Evolutionary conservation across 495 filamentous ascomycete genomes (phyloP), one percentile per base, ranked within the genome.

Genomic region (Talaromyces adpressus): DNA sequence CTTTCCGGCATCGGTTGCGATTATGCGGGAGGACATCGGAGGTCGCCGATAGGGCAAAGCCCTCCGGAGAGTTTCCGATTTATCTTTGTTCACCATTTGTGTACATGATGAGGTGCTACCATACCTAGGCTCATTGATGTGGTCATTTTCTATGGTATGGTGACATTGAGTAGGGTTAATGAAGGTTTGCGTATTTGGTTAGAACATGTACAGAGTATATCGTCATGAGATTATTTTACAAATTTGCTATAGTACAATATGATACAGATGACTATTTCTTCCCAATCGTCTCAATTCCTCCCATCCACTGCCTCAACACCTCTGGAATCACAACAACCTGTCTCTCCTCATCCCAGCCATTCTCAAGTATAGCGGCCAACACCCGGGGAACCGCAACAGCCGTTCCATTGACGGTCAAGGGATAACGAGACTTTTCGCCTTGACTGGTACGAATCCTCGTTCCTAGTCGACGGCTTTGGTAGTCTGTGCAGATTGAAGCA

Each of bases 401-500:
- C 2, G 94, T 98, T 0, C 94, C 94, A 72, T 98, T 98, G 23
- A 97, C 85, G 1, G 95, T 98, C 73, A 87, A 90, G 49, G 91
- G 89, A 67, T 89, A 93, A 7, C 78, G 73, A 6, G 79, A 72
- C 14, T 79, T 82, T 56, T 75, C 77, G 2, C 25, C 56, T 11
- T 59, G 66, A 64, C 71, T 79, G 30, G 81, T 69, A 45, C 81
- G 80, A 16, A 91, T 73, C 18, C 87, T 81, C 11, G 94, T 96
- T 27, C 83, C 89, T 41, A 98, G 77, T 20, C 94, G 82, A 8
- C 94, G 81, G 22, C 84, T 87, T 80, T 98, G 94, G 74, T 98
- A 98, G 71, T 98, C 95, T 4, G 91, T 94, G 73, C 94, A 98
- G 63, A 93, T 89, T 60, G 90, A 93, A 12, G 91, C 86, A 59